A percentile compares a stretch with the other conserved stretches of the same genome.
Conservation (phyloP, 306 rosid species). For the Corylus heterophylla region DNA sequence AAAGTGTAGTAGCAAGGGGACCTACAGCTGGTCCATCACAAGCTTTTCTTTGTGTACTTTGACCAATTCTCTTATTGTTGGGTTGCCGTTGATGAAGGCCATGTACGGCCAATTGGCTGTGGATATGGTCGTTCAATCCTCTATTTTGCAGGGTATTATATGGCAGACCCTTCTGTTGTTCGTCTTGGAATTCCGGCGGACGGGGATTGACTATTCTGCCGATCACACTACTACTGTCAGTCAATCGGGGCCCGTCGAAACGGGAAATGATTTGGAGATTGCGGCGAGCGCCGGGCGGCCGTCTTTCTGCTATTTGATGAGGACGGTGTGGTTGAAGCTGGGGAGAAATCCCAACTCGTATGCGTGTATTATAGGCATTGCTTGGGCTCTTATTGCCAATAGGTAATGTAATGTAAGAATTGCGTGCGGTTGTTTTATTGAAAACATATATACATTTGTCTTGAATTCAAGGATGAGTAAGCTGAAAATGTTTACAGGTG, state of each 20-base stretch:
- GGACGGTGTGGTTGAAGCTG: slow-evolving; percentile 68
- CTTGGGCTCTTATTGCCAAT: slow-evolving; percentile 81
- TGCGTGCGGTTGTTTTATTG: not conserved
- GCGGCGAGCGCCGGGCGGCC: slow-evolving; percentile 13
- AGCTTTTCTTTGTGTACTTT: slow-evolving; percentile 75
- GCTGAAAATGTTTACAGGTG: slow-evolving; percentile 43
- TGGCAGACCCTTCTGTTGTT: slow-evolving; percentile 81
- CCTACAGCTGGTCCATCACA: slow-evolving; percentile 78
- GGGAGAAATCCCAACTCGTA: slow-evolving; percentile 78
- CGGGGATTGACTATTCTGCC: slow-evolving; percentile 29
- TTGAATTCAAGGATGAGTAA: not conserved
- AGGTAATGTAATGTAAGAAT: slow-evolving; percentile 38
- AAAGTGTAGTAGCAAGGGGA: slow-evolving; percentile 62
- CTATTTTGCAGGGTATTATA: slow-evolving; percentile 76
- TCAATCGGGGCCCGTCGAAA: not conserved
- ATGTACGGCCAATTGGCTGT: slow-evolving; percentile 77
- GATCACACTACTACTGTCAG: no score
- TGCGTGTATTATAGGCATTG: slow-evolving; percentile 70
- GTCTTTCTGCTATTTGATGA: slow-evolving; percentile 60
- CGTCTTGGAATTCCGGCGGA: slow-evolving; percentile 68
- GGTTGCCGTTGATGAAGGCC: slow-evolving; percentile 67
- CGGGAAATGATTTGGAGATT: slow-evolving; percentile 56
- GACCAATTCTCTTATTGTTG: slow-evolving; percentile 82
- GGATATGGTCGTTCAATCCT: slow-evolving; percentile 79
- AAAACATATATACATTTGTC: no score